phyloP scores from a whole-genome alignment of 31 red algal genomes.

The Endocladia muricata region DNA sequence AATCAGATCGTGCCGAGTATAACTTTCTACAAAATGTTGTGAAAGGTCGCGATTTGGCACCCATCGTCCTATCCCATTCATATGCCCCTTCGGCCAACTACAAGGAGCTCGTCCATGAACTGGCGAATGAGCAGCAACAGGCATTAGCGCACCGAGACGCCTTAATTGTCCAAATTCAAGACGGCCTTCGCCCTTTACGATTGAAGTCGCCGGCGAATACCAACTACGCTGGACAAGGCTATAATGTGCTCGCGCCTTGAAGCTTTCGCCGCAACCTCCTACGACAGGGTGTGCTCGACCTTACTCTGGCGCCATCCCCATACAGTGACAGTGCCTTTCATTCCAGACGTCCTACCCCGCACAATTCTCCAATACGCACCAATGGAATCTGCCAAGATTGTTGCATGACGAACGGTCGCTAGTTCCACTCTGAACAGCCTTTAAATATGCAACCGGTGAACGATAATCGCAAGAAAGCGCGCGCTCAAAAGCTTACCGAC shows the following conservation, averaged over 20 bases:
- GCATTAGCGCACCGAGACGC: not conserved
- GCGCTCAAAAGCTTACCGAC: not conserved
- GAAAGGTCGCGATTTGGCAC: not conserved
- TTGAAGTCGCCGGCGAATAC: not conserved
- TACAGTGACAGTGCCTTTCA: not conserved
- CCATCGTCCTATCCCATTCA: not conserved
- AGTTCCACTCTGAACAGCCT: not conserved
- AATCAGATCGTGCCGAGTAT: not conserved
- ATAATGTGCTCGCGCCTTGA: not conserved
- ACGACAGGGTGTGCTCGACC: not conserved
- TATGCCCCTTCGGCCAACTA: not conserved
- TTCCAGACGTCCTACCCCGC: not conserved
- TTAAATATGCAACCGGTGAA: not conserved
- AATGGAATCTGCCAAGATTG: not conserved
- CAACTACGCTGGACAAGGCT: not conserved
- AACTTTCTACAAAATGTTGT: not conserved
- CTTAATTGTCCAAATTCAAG: not conserved
- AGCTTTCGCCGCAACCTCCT: not conserved
- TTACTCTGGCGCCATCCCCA: not conserved
- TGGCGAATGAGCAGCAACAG: not conserved
- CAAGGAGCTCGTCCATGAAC: not conserved
- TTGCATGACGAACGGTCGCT: not conserved
- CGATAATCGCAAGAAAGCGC: not conserved
- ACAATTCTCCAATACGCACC: not conserved
- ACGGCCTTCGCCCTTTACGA: not conserved